A percentile compares a stretch with the other conserved stretches of the same genome.
Conservation (phyloP, 2,329 filamentous ascomycete genomes). For the Cladophialophora bantiana region DNA sequence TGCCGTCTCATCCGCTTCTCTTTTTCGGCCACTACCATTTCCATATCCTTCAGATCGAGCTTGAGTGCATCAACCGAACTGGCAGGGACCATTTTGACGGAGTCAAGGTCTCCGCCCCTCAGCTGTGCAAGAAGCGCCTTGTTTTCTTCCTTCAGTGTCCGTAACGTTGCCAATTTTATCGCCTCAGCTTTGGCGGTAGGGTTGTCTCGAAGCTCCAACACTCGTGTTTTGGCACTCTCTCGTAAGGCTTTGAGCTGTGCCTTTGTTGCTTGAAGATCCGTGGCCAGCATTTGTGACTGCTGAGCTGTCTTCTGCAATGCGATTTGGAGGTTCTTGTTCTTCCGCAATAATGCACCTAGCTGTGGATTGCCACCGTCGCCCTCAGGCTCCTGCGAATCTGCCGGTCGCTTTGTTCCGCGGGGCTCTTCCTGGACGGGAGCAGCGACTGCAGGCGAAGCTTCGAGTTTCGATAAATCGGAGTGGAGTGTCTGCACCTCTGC, state of each 20-base stretch:
- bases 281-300: slow-evolving; percentile 72
- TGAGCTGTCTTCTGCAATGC: slow-evolving; percentile 74
- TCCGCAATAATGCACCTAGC: slow-evolving; percentile 81
- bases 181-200: slow-evolving; percentile 86
- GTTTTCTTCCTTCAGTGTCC: slow-evolving; percentile 82
- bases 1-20: slow-evolving; percentile 86
- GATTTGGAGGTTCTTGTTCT: slow-evolving; percentile 84
- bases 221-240: slow-evolving; percentile 75
- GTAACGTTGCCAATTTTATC: slow-evolving; percentile 81
- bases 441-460: slow-evolving; percentile 52
- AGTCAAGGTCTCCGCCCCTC: slow-evolving; percentile 53
- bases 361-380: slow-evolving; percentile 69
- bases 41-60: slow-evolving; percentile 75
- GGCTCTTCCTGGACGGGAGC: slow-evolving; percentile 51
- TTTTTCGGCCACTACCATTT: slow-evolving; percentile 69
- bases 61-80: slow-evolving; percentile 78
- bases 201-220: slow-evolving; percentile 88
- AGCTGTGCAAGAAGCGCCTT: slow-evolving; percentile 79
- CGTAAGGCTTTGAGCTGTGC: slow-evolving; percentile 74
- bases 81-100: slow-evolving; percentile 72
- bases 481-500: slow-evolving; percentile 77
- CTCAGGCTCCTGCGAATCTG: slow-evolving; percentile 51
- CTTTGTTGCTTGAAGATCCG: slow-evolving; percentile 74
- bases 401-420: slow-evolving; percentile 68
- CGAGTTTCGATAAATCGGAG: slow-evolving; percentile 72